Evolutionary conservation across 2,329 filamentous ascomycete genomes (phyloP), one percentile per base, ranked within the genome.

Genomic region (Ophiocordyceps camponoti-saundersi): DNA sequence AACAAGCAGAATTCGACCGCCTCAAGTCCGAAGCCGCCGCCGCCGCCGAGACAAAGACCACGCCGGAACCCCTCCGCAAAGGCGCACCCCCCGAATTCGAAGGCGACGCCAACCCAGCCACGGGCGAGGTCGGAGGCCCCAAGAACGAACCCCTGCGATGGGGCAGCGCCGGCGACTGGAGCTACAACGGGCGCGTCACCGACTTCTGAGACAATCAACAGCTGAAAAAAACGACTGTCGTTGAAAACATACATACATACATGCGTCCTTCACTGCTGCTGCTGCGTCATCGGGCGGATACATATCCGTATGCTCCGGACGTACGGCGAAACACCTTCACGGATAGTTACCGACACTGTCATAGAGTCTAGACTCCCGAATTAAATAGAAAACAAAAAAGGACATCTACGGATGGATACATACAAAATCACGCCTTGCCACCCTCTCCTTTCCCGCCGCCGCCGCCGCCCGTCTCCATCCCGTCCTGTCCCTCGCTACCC

Each of bases 121-220:
- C 92, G 1, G 92, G 92, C 22, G 92, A 98, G 71, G 79, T 95
- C 12, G 92, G 92, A 6, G 92, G 92, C 1, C 92, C 92, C 6
- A 98, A 96, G 79, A 96, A 94, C 59, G 90, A 98, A 65, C 92
- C 92, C 46, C 59, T 96, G 60, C 70, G 89, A 56, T 95, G 90
- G 90, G 88, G 88, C 0, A 69, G 73, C 18, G 61, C 57, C 0
- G 81, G 85, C 1, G 78, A 82, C 56, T 98, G 89, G 83, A 95
- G 87, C 62, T 98, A 85, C 64, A 95, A 95, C 63, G 92, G 92
- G 44, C 72, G 90, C 52, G 89, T 93, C 47, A 96, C 90, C 22
- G 92, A 98, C 65, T 98, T 98, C 50, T 79, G 55, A 59, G 41
- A 34, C 32, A 11, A 34, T n/a, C n/a, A n/a, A n/a, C n/a, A n/a